Evolutionary conservation across 768 basidiomycete genomes (phyloP).

Genomic region (Podaxis sp.): DNA sequence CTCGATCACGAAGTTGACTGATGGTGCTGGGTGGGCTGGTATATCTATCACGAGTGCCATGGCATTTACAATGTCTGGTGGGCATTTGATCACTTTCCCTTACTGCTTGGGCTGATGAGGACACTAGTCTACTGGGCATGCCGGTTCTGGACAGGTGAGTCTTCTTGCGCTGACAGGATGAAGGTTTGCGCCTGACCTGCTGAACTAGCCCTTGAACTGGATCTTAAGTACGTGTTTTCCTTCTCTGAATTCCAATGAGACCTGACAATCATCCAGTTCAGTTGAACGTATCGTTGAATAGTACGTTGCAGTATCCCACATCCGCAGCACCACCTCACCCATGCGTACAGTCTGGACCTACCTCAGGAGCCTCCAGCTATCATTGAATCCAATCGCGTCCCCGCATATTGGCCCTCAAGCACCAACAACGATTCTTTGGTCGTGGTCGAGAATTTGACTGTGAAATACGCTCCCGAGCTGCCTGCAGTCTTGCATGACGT

Average conservation of each 20-base stretch:
- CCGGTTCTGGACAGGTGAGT: slow-evolving; percentile 46
- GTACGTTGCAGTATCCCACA: slow-evolving; percentile 25
- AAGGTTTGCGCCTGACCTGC: slow-evolving; percentile 18
- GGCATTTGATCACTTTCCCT: background rate
- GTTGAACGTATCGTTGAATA: slow-evolving; percentile 93
- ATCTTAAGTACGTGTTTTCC: slow-evolving; percentile 59
- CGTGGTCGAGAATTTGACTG: slow-evolving; percentile 68
- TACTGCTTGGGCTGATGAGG: background rate
- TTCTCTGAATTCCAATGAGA: background rate
- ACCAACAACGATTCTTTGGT: slow-evolving; percentile 46
- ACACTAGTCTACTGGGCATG: slow-evolving; percentile 50
- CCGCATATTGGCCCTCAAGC: slow-evolving; percentile 82
- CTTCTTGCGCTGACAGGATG: background rate
- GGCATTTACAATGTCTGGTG: slow-evolving; percentile 47
- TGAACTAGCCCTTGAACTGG: slow-evolving; percentile 60
- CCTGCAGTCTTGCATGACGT: slow-evolving; percentile 77
- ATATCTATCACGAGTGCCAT: slow-evolving; percentile 74
- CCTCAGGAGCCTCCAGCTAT: slow-evolving; percentile 81
- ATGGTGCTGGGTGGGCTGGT: slow-evolving; percentile 63
- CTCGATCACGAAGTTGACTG: slow-evolving; percentile 58
- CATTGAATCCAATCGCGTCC: slow-evolving; percentile 73
- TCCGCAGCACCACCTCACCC: background rate
- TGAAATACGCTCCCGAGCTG: slow-evolving; percentile 85
- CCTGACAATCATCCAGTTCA: slow-evolving; percentile 45
- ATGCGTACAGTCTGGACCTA: slow-evolving; percentile 53